Evolutionary conservation across 1,284 basidiomycete genomes (phyloP), one percentile per base, ranked within the genome.

Genomic region (Trametes hirsuta): DNA sequence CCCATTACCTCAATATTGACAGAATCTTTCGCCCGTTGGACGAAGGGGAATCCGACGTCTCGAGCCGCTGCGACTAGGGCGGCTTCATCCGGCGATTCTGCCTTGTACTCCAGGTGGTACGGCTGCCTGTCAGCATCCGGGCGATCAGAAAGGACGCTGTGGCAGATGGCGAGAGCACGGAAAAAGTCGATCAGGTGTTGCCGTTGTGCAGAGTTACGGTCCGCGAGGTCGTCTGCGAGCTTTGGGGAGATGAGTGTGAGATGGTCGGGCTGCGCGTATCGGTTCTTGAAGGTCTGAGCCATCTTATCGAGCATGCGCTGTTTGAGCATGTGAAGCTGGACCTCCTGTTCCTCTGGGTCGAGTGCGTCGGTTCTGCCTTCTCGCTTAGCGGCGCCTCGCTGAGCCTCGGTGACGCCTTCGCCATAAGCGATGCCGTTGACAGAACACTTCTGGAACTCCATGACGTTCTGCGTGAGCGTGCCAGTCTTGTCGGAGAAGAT

Each of bases 381-480:
- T 4, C 96, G 84, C 65, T 90, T 92, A 11, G 93, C 92, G 0
- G 94, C 91, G 22, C 97, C 96, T 40, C 94, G 85, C 78, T 97
- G 95, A 0, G 95, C 96, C 75, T 98, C 97, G 0, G 96, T 98
- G 59, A 98, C 74, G 11, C 95, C 96, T 69, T 98, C 95, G 15
- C 95, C 96, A 69, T 97, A 98, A 0, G 87, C 70, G 0, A 94
- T 78, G 2, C 95, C 96, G 59, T 88, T 78, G 65, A 98, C 84
- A 0, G 94, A 97, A 69, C 95, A 97, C 74, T 94, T 95, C 74
- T 98, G 95, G 77, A 97, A 98, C 79, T 98, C 96, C 96, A 98
- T 99, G 66, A 97, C 79, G 76, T 96, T 98, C 75, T 98, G 94
- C 2, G 95, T 97, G 55, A 97, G 85, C 1, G 95, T 97, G 14